These are phyloP conservation scores for Gossypium laxum DNA, from an alignment of 441 rosid genomes.

Conservation along the genomic window DNA sequence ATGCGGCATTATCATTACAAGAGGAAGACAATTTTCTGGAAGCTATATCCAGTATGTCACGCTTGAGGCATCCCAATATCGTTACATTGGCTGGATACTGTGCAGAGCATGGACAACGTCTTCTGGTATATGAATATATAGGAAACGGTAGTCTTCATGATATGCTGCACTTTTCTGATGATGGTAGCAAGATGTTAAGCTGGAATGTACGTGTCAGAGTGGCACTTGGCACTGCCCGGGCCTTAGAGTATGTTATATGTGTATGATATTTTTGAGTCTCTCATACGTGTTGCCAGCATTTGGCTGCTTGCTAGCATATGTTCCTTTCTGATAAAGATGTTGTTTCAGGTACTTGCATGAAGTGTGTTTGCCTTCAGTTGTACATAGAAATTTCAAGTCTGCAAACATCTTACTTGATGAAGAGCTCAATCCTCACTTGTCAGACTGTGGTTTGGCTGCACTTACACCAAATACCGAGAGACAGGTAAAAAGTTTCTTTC, in stretches of 20 bases:
- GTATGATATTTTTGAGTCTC: constrained; percentile 3
- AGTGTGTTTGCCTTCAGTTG: constrained; percentile 84
- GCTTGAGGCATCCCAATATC: constrained; percentile 80
- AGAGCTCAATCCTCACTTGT: constrained; percentile 80
- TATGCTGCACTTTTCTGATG: constrained; percentile 67
- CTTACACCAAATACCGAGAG: constrained; percentile 69
- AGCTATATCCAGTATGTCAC: constrained; percentile 83
- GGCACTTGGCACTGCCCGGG: constrained; percentile 90
- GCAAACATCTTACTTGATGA: constrained; percentile 88
- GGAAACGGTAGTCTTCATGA: constrained; percentile 72
- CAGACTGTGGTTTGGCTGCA: constrained; percentile 91
- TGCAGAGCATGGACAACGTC: constrained; percentile 88
- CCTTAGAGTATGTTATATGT: constrained; percentile 71
- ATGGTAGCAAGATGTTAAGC: constrained; percentile 50
- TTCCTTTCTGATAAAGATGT: constrained; percentile 11
- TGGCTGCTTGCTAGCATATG: background rate
- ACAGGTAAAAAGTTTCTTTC: constrained; percentile 39
- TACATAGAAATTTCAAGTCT: constrained; percentile 90
- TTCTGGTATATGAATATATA: constrained; percentile 64
- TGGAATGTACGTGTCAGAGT: constrained; percentile 98
- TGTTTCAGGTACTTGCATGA: constrained; percentile 79
- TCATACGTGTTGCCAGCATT: background rate
- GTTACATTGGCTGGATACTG: constrained; percentile 77
- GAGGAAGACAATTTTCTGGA: constrained; percentile 87
- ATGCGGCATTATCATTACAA: constrained; percentile 70